Evolutionary conservation across 257 asterid genomes (phyloP).

Genomic region (Solanum etuberosum): DNA sequence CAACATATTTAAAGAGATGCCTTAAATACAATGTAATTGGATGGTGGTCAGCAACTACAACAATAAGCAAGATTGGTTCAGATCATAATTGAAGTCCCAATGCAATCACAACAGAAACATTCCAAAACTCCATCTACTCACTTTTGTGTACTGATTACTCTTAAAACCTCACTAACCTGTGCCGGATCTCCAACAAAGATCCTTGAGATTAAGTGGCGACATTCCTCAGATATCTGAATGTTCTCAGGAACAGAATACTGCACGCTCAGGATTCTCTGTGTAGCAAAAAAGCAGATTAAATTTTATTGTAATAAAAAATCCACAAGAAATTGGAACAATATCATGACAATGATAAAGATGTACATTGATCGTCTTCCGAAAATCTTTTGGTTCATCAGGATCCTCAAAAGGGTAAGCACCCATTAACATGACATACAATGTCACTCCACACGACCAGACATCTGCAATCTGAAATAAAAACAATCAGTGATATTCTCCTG

Average conservation of each 20-base stretch:
- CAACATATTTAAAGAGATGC: not conserved
- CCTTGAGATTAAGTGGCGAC: conserved; percentile 56
- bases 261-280: conserved; percentile 53
- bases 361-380: conserved; percentile 57
- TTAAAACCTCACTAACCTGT: conserved; percentile 29
- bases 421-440: conserved; percentile 76
- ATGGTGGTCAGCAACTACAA: not conserved
- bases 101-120: not conserved
- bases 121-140: not conserved
- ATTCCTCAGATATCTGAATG: conserved; percentile 48
- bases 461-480: conserved; percentile 62
- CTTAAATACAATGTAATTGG: not conserved
- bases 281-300: not conserved
- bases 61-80: not conserved
- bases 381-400: conserved; percentile 76
- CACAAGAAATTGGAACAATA: not conserved
- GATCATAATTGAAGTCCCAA: not conserved
- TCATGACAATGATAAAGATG: not conserved
- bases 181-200: conserved; percentile 63
- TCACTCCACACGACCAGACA: conserved; percentile 95
- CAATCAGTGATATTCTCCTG: not conserved
- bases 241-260: conserved; percentile 59
- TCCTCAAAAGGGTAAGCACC: conserved; percentile 92
- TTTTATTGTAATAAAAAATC: not conserved
- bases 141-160: not conserved